Percentiles rank a stretch among this genome's conserved stretches.
Evolutionary conservation across 2,329 filamentous ascomycete species (phyloP).

Genomic region (Fusarium lyarnte): DNA sequence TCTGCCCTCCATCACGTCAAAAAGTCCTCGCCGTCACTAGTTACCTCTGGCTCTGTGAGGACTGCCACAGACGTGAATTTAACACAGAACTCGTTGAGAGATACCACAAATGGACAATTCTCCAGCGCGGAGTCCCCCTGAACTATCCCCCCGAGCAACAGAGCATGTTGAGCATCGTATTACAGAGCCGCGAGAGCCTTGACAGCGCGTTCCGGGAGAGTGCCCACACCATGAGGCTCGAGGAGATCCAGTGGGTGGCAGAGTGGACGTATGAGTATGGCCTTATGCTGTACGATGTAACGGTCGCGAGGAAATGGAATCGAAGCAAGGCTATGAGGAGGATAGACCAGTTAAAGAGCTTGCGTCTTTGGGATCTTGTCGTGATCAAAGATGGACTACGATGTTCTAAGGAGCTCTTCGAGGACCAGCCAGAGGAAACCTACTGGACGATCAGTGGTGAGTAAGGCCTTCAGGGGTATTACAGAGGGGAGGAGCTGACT

Average conservation of each 20-base stretch:
- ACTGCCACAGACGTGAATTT: slow-evolving; percentile 30
- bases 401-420: slow-evolving; percentile 10
- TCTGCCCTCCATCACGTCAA: slow-evolving; percentile 38
- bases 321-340: slow-evolving; percentile 2
- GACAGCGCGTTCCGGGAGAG: background rate
- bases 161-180: background rate
- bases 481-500: background rate
- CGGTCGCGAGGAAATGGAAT: slow-evolving; percentile 2
- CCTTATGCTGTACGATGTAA: slow-evolving; percentile 31
- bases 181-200: background rate
- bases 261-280: slow-evolving; percentile 45
- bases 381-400: slow-evolving; percentile 36
- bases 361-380: slow-evolving; percentile 38
- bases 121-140: background rate
- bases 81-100: slow-evolving; percentile 10
- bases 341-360: slow-evolving; percentile 21
- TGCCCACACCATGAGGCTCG: slow-evolving; percentile 15
- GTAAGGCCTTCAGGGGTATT: background rate
- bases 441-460: slow-evolving; percentile 23
- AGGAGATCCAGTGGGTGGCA: slow-evolving; percentile 42
- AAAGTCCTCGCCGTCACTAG: slow-evolving; percentile 29
- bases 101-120: slow-evolving; percentile 12
- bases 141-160: background rate
- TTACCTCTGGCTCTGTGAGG: slow-evolving; percentile 45
- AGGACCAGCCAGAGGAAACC: slow-evolving; percentile 11